Evolutionary conservation across 1,284 basidiomycete species (phyloP).

Genomic region (Vanrija sp.): DNA sequence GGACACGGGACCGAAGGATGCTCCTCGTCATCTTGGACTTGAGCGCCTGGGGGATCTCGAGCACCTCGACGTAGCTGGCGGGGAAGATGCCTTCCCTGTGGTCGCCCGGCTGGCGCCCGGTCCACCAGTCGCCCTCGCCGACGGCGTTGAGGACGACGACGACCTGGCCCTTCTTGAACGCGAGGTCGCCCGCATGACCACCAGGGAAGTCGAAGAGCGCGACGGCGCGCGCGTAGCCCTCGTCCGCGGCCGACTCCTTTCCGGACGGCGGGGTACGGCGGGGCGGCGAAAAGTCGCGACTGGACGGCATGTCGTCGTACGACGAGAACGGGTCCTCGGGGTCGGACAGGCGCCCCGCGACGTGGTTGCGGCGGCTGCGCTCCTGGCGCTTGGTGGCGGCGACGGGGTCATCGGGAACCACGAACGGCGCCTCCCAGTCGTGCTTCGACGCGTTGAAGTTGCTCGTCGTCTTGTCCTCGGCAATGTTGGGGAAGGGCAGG

Average conservation of each 20-base stretch:
- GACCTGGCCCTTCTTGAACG: slow-evolving; percentile 78
- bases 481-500: slow-evolving; percentile 11
- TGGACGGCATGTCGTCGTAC: slow-evolving; percentile 5
- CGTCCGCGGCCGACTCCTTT: slow-evolving; percentile 22
- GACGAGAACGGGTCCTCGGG: slow-evolving; percentile 8
- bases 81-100: slow-evolving; percentile 57
- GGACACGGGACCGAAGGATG: slow-evolving; percentile 30
- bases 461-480: slow-evolving; percentile 13
- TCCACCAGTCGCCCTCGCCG: slow-evolving; percentile 69
- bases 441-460: slow-evolving; percentile 1
- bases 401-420: neutral
- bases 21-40: slow-evolving; percentile 28
- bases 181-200: slow-evolving; percentile 72
- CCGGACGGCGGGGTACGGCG: slow-evolving; percentile 2
- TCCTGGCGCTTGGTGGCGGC: neutral
- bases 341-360: no score
- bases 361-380: no score
- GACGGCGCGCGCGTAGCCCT: slow-evolving; percentile 61
- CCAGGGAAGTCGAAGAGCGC: slow-evolving; percentile 74
- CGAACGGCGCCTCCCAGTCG: slow-evolving; percentile 11
- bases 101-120: slow-evolving; percentile 44
- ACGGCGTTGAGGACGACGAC: slow-evolving; percentile 71
- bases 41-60: slow-evolving; percentile 37
- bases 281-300: neutral
- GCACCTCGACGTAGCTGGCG: slow-evolving; percentile 57